Evolutionary conservation across 331 rosid genomes (phyloP).

Genomic region (Malus hybrid): DNA sequence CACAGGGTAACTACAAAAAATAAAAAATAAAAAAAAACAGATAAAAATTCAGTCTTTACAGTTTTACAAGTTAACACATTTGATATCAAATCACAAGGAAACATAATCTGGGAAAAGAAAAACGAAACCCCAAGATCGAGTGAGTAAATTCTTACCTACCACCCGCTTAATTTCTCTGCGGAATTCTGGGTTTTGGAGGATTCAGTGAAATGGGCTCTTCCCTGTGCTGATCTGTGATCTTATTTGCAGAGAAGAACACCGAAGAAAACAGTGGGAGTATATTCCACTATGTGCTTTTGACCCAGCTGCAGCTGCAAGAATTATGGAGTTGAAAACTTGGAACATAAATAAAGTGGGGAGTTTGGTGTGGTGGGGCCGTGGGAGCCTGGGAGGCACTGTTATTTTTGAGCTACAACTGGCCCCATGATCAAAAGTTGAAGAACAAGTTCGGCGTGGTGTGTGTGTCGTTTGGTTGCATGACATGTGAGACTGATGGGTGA

Average conservation of each 20-base stretch:
- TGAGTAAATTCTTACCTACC: too few species aligned
- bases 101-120: not conserved
- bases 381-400: not conserved
- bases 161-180: too few species aligned
- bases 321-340: slow-evolving; percentile 4
- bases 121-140: too few species aligned
- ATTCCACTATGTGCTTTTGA: slow-evolving; percentile 1
- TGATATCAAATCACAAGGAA: not conserved
- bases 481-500: not conserved
- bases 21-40: too few species aligned
- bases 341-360: not conserved
- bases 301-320: not conserved
- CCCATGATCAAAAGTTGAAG: not conserved
- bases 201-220: not conserved
- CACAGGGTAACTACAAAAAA: not conserved
- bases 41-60: too few species aligned
- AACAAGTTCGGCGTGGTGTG: slow-evolving; percentile 1
- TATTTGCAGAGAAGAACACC: not conserved
- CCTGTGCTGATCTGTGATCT: not conserved
- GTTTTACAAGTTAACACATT: too few species aligned
- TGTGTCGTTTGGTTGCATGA: not conserved
- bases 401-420: not conserved
- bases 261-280: slow-evolving; percentile 1
- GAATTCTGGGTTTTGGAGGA: not conserved
- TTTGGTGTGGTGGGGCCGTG: slow-evolving; percentile 1